These are phyloP conservation scores for Albifimbria verrucaria DNA, from an alignment of 2,329 filamentous ascomycete genomes.

Conservation along the genomic window DNA sequence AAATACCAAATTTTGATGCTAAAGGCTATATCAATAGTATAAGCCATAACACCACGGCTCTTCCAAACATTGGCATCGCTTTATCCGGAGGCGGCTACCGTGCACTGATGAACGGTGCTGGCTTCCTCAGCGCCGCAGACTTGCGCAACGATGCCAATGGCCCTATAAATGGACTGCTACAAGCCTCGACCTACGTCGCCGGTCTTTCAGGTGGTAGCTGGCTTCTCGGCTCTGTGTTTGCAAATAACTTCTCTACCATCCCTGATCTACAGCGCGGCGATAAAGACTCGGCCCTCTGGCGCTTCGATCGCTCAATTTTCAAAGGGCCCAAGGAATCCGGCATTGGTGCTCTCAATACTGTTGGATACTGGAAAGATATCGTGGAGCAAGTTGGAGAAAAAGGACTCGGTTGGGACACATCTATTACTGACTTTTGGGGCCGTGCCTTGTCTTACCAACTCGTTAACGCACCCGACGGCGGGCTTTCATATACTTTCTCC, in stretches of 20 bases:
- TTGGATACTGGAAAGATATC: slow-evolving; percentile 43
- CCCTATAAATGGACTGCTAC: slow-evolving; percentile 66
- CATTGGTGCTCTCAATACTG: neutral
- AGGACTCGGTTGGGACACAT: slow-evolving; percentile 47
- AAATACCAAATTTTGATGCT: slow-evolving; percentile 69
- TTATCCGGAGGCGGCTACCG: slow-evolving; percentile 77
- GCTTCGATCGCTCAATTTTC: slow-evolving; percentile 17
- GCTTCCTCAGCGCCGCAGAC: slow-evolving; percentile 68
- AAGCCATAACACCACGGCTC: slow-evolving; percentile 59
- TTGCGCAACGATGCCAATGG: slow-evolving; percentile 48
- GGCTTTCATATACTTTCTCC: slow-evolving; percentile 69
- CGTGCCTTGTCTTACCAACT: slow-evolving; percentile 75
- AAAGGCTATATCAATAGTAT: slow-evolving; percentile 61
- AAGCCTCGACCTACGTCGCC: slow-evolving; percentile 70
- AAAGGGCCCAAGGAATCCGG: slow-evolving; percentile 18
- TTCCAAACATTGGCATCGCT: slow-evolving; percentile 62
- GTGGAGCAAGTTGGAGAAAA: slow-evolving; percentile 37
- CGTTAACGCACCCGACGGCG: slow-evolving; percentile 68
- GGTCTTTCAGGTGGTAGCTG: slow-evolving; percentile 74
- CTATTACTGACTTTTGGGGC: slow-evolving; percentile 80
- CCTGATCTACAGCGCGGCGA: slow-evolving; percentile 4
- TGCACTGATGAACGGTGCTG: slow-evolving; percentile 73
- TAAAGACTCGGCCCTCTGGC: slow-evolving; percentile 13
- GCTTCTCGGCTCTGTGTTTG: slow-evolving; percentile 69
- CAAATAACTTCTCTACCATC: slow-evolving; percentile 73